phyloP scores from a whole-genome alignment of 805 yeast genomes.

The Ogataea nonfermentans region DNA sequence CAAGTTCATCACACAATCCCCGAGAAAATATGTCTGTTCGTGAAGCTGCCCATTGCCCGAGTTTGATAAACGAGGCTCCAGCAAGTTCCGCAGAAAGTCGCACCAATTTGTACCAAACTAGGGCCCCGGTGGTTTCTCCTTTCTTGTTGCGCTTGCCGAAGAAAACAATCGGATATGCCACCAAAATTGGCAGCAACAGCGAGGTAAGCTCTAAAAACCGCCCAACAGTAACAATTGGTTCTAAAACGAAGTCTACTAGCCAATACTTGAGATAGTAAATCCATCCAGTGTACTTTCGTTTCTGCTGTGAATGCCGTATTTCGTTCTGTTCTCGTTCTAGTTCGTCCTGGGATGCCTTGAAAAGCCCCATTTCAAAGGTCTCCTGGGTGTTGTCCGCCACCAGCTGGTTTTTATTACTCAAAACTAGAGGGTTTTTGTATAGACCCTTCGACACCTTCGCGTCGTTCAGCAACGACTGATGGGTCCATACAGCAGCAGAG shows the following conservation, averaged over 20 bases:
- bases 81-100: slow-evolving; percentile 73
- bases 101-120: slow-evolving; percentile 67
- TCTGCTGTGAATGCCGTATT: slow-evolving; percentile 33
- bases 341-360: slow-evolving; percentile 57
- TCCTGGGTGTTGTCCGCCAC: slow-evolving; percentile 49
- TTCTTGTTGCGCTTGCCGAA: slow-evolving; percentile 44
- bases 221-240: slow-evolving; percentile 65
- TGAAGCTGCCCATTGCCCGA: slow-evolving; percentile 99
- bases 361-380: slow-evolving; percentile 70
- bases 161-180: slow-evolving; percentile 60
- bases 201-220: slow-evolving; percentile 67
- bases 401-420: slow-evolving; percentile 36
- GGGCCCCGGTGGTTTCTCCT: slow-evolving; percentile 57
- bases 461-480: slow-evolving; percentile 15
- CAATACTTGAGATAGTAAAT: slow-evolving; percentile 42
- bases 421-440: slow-evolving; percentile 18
- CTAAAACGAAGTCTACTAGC: slow-evolving; percentile 54
- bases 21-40: slow-evolving; percentile 88
- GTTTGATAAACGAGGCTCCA: slow-evolving; percentile 87
- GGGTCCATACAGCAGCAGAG: slow-evolving; percentile 2
- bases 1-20: slow-evolving; percentile 73
- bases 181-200: slow-evolving; percentile 68
- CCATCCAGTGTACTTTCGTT: slow-evolving; percentile 27
- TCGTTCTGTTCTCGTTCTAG: slow-evolving; percentile 37
- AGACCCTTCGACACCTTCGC: slow-evolving; percentile 13